phyloP scores from a whole-genome alignment of 2,329 filamentous ascomycete species.

The Aspergillus sp. region DNA sequence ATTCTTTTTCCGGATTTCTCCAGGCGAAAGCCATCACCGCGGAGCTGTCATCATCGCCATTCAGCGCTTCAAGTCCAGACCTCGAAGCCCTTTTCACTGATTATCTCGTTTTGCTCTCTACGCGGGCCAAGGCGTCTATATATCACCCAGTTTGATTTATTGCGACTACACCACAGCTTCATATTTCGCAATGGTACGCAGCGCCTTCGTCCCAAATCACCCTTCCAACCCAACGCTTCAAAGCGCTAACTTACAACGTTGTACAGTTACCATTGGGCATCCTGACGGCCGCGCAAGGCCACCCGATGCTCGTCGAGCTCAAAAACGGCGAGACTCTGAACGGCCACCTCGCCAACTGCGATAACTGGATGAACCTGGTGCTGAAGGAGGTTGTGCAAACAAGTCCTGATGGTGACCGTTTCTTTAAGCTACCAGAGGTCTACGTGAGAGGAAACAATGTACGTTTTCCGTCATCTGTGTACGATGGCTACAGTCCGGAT shows the following conservation, averaged over 20 bases:
- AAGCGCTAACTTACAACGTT: no score
- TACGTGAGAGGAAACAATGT: conserved; percentile 98
- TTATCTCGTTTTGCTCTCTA: not conserved
- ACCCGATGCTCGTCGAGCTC: conserved; percentile 95
- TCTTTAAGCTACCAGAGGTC: conserved; percentile 83
- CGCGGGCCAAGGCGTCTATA: not conserved
- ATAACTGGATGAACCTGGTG: conserved; percentile 99
- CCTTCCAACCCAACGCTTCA: no score
- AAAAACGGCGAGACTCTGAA: conserved; percentile 98
- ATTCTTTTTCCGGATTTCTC: conserved; percentile 18
- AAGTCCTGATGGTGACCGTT: conserved; percentile 88
- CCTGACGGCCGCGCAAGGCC: conserved; percentile 90
- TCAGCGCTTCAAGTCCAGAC: not conserved
- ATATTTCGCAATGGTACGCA: not conserved
- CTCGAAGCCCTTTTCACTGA: not conserved
- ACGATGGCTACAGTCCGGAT: no score
- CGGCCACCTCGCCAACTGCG: conserved; percentile 90
- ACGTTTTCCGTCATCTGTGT: conserved; percentile 29
- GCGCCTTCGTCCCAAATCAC: no score
- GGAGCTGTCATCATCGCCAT: conserved; percentile 1
- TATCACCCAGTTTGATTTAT: not conserved
- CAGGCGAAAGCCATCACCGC: conserved; percentile 1
- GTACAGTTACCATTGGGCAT: conserved; percentile 63
- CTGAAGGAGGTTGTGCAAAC: conserved; percentile 96
- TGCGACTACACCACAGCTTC: not conserved